Conservation (phyloP, 2,329 filamentous ascomycete species). For the Fusarium mexicanum region DNA sequence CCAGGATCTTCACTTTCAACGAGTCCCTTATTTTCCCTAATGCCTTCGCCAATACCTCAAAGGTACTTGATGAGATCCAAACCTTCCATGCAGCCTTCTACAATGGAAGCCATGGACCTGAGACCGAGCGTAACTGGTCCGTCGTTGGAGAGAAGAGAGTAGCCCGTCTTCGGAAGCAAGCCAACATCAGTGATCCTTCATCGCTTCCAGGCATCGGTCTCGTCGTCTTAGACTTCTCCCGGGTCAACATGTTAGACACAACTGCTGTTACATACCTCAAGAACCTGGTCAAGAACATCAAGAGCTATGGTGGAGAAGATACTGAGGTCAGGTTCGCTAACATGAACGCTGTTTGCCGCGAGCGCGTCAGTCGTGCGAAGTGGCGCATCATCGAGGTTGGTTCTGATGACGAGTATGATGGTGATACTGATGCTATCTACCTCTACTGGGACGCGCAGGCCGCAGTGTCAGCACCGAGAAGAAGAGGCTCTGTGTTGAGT, state of each 20-base stretch:
- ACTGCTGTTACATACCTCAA: conserved; percentile 61
- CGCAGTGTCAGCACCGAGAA: conserved; percentile 32
- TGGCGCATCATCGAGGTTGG: conserved; percentile 45
- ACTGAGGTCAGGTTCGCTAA: conserved; percentile 60
- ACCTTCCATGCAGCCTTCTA: conserved; percentile 55
- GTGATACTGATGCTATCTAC: conserved; percentile 10
- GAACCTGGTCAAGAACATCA: conserved; percentile 59
- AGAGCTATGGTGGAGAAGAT: conserved; percentile 57
- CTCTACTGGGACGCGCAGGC: conserved; percentile 28
- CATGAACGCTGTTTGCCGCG: conserved; percentile 53
- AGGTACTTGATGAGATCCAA: conserved; percentile 60
- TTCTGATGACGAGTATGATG: conserved; percentile 2
- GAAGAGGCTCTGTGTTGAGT: conserved; percentile 15
- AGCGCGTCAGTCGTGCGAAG: conserved; percentile 51
- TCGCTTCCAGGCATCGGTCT: conserved; percentile 53
- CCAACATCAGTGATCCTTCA: conserved; percentile 46
- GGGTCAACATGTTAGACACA: conserved; percentile 63
- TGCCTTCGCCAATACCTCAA: conserved; percentile 61
- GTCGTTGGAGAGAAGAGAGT: conserved; percentile 61
- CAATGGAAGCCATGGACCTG: conserved; percentile 44
- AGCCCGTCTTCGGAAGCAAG: conserved; percentile 53
- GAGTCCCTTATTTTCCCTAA: conserved; percentile 71
- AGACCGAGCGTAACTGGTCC: conserved; percentile 62
- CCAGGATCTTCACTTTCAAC: conserved; percentile 65
- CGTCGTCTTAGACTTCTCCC: conserved; percentile 62